These are phyloP conservation scores for Phyllosticta paracitricarpa DNA, from an alignment of 2,329 filamentous ascomycete genomes.

Conservation along the genomic window DNA sequence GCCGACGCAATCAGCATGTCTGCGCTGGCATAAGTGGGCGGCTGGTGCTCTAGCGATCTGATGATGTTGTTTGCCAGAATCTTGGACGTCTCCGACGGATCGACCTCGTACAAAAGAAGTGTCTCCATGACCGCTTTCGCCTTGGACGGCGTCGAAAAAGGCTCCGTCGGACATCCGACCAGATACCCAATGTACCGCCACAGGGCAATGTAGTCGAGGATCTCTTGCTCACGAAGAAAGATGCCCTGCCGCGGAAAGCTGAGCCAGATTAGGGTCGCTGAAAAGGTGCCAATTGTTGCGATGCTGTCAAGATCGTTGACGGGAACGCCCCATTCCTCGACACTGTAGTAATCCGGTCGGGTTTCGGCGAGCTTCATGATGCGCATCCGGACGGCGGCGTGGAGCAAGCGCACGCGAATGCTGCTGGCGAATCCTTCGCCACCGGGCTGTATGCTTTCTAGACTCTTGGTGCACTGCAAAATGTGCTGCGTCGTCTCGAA, in stretches of 20 bases:
- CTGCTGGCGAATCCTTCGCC: constrained; percentile 56
- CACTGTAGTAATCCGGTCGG: constrained; percentile 52
- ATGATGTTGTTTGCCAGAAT: constrained; percentile 69
- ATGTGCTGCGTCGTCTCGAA: constrained; percentile 69
- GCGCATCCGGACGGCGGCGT: constrained; percentile 55
- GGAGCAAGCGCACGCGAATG: constrained; percentile 58
- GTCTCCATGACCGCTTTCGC: constrained; percentile 59
- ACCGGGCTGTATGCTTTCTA: constrained; percentile 57
- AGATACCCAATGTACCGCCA: constrained; percentile 68
- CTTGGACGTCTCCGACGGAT: constrained; percentile 52
- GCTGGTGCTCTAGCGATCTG: constrained; percentile 52
- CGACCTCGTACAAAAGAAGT: constrained; percentile 54
- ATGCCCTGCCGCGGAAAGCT: constrained; percentile 65
- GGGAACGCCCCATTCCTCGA: constrained; percentile 50
- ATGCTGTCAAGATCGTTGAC: constrained; percentile 70
- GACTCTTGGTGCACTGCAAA: constrained; percentile 56
- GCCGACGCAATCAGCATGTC: constrained; percentile 59
- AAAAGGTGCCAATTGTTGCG: constrained; percentile 63
- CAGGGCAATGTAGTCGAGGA: constrained; percentile 59
- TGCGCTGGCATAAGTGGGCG: constrained; percentile 55
- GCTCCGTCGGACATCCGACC: constrained; percentile 55
- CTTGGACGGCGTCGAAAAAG: constrained; percentile 45
- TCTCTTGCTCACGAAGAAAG: constrained; percentile 51
- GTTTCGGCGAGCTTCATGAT: constrained; percentile 51
- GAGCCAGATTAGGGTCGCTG: constrained; percentile 55